A percentile compares a stretch with the other conserved stretches of the same genome.
Conservation (phyloP, 805 yeast species). For the Ogataea methylovora region DNA sequence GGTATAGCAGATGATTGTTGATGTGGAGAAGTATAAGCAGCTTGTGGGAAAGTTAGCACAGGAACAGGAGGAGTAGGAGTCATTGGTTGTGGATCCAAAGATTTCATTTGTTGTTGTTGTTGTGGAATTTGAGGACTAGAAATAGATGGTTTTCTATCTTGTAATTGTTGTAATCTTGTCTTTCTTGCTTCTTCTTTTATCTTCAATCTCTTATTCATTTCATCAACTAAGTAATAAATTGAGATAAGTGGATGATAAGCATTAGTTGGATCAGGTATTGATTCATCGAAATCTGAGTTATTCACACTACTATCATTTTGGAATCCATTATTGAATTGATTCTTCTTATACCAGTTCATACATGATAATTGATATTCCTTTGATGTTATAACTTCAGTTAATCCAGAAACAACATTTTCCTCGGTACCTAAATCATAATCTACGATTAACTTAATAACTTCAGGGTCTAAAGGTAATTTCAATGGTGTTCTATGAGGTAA, state of each 20-base stretch:
- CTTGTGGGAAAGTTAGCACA: slow-evolving; percentile 26
- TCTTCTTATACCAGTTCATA: slow-evolving; percentile 49
- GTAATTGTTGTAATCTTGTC: slow-evolving; percentile 12
- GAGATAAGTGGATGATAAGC: slow-evolving; percentile 87
- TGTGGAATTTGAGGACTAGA: slow-evolving; percentile 3
- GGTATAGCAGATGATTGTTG: slow-evolving; percentile 1
- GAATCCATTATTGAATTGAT: slow-evolving; percentile 12
- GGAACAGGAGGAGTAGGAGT: slow-evolving; percentile 15
- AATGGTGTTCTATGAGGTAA: slow-evolving; percentile 77
- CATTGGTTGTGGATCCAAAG: slow-evolving; percentile 28
- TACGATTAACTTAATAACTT: slow-evolving; percentile 67
- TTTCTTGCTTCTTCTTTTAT: slow-evolving; percentile 45
- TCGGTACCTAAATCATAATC: slow-evolving; percentile 73
- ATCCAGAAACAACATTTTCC: slow-evolving; percentile 46
- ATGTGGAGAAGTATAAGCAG: slow-evolving; percentile 36
- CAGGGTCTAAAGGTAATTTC: slow-evolving; percentile 55
- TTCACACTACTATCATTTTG: slow-evolving; percentile 7
- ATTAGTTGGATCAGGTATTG: slow-evolving; percentile 66
- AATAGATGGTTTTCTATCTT: slow-evolving; percentile 3
- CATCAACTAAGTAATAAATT: slow-evolving; percentile 79
- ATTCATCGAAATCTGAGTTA: slow-evolving; percentile 24
- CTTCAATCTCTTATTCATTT: slow-evolving; percentile 65
- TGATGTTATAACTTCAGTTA: slow-evolving; percentile 52
- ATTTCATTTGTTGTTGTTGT: slow-evolving; percentile 33
- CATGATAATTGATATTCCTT: slow-evolving; percentile 58